Base-by-base conservation (phyloP, 192 early-diverging fungal species). In the Podochytrium sp. region DNA sequence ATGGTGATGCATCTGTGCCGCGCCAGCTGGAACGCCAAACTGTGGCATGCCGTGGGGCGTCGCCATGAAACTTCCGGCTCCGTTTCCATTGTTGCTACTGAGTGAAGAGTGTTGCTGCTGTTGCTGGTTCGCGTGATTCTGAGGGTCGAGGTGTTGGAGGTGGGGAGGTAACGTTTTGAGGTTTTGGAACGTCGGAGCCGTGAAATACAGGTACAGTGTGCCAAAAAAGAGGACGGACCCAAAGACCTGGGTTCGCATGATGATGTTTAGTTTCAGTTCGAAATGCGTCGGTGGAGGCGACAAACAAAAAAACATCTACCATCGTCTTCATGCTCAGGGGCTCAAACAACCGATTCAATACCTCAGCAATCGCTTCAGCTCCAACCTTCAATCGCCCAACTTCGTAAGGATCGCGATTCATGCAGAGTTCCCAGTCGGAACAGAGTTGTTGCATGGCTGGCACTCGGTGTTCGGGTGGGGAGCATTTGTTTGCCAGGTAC, bases 241-340 rank as follows among this genome's bases (percentile, higher is more conserved):
- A 32, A 71, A 71, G 14, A 71, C 42, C 69, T 71, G 38, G n/a
- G n/a, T n/a, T n/a, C n/a, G n/a, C n/a, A n/a, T n/a, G n/a, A n/a
- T n/a, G 0, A 1, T 61, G 16, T 25, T 0, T 0, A 20, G 47
- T 32, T 5, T 16, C 41, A 43, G 33, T 43, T 30, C 47, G 47
- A 25, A 14, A 42, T 23, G 47, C 6, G 42, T 34, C 37, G 16
- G 4, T 43, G 2, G 20, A 42, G n/a, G 40, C 25, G 29, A 40
- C 14, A 0, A 6, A n/a, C n/a, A 47, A 65, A 0, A 1, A 40
- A 7, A 6, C 1, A 3, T 2, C 35, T 49, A 85, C 87, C 91
- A 96, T 91, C 0, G 93, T 91, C 63, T 96, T 96, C 59, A 91
- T 89, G n/a, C 92, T 93, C 5, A 96, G 85, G 6, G 92, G 90